Conservation (phyloP, 1,139 yeast genomes). For the Sugiyamaella pinicola region DNA sequence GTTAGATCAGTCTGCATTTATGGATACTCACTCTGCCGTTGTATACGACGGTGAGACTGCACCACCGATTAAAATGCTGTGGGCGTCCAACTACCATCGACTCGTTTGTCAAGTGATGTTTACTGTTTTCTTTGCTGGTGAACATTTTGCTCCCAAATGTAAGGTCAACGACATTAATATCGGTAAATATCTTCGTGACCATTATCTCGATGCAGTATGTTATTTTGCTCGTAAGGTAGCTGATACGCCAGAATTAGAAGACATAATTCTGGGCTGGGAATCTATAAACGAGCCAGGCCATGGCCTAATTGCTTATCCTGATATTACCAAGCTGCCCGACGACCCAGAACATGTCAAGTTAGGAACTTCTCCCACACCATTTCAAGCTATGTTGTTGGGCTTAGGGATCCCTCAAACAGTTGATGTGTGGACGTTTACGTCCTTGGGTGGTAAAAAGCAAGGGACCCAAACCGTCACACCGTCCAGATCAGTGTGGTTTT, state of each 20-base stretch:
- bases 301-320: constrained; percentile 38
- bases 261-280: constrained; percentile 73
- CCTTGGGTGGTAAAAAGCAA: constrained; percentile 70
- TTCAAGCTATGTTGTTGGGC: constrained; percentile 52
- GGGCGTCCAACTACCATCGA: constrained; percentile 84
- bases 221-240: constrained; percentile 57
- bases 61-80: constrained; percentile 70
- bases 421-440: constrained; percentile 63
- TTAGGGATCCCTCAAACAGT: constrained; percentile 72
- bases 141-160: constrained; percentile 67
- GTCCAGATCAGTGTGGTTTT: constrained; percentile 73
- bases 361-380: constrained; percentile 39
- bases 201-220: constrained; percentile 58
- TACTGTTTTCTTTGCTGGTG: constrained; percentile 80
- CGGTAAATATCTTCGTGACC: constrained; percentile 72
- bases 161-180: constrained; percentile 69
- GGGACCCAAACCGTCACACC: constrained; percentile 63
- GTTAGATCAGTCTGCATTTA: constrained; percentile 65
- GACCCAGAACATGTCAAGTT: constrained; percentile 38
- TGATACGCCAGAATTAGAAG: constrained; percentile 56
- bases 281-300: constrained; percentile 83
- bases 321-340: constrained; percentile 34
- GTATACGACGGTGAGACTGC: constrained; percentile 37
- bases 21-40: constrained; percentile 71
- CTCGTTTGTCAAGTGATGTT: constrained; percentile 81